Base-by-base conservation (phyloP, 768 basidiomycete species). In the Hygrophorus pudorinus region DNA sequence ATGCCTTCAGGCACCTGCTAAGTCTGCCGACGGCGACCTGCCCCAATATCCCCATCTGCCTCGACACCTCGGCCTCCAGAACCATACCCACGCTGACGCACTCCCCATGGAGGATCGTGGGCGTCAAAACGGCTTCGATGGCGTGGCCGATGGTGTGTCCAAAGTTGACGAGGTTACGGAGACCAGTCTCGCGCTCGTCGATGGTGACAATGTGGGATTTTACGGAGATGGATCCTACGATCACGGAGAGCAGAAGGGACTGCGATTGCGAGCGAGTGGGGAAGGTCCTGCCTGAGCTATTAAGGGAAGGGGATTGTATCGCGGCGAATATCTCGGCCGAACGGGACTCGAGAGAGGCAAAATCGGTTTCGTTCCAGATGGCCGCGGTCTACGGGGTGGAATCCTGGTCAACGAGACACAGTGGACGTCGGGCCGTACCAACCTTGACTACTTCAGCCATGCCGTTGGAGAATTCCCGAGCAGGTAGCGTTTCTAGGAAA, bases 361-460 rank as follows among this genome's bases (percentile, higher is more conserved):
- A 99, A 56, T 93, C 90, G 50, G 67, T 63, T 54, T 89, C 92
- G 61, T 89, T 79, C 94, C 94, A 97, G 56, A 98, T 98, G n/a
- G 93, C 96, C 4, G 96, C 94, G 18, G 96, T 99, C 94, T 94
- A 48, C 42, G n/a, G 42, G n/a, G 32, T 41, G 33, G 30, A 47
- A 43, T 44, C 39, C 16, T 39, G 42, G 28, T 33, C 13, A 43
- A 38, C 41, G 27, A 44, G 17, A 14, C 10, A 16, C 17, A 32
- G 20, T n/a, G 18, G 8, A 49, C 28, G 40, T 34, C 36, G 5
- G 41, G 18, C 34, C 31, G 32, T 31, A 61, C 71, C 48, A 45
- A 89, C 92, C 78, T 99, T 99, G 59, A 98, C 81, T 2, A 97
- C 85, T 61, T 99, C 94, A 0, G 96, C 94, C 85, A 99, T 94